These are phyloP conservation scores for Oxyria digyna DNA, from an alignment of 148 eudicot genomes.

Conservation along the genomic window DNA sequence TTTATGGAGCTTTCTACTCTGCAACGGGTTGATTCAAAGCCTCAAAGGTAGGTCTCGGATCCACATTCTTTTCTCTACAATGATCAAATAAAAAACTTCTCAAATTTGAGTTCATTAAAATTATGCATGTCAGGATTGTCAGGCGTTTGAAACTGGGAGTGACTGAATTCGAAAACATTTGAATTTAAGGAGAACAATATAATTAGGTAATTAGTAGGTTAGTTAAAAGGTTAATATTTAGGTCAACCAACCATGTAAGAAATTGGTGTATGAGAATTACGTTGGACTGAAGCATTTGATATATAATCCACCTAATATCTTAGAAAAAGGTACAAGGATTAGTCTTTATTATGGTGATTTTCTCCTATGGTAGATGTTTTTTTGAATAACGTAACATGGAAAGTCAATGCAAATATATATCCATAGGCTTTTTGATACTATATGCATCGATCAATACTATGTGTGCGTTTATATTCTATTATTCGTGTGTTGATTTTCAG, in stretches of 20 bases:
- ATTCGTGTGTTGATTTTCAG: no score
- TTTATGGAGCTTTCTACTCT: neutral
- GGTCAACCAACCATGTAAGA: neutral
- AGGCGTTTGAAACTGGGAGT: neutral
- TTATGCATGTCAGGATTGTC: neutral
- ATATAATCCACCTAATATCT: neutral
- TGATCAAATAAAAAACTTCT: neutral
- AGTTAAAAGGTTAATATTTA: neutral
- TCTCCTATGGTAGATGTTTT: neutral
- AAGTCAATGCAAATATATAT: neutral
- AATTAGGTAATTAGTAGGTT: neutral
- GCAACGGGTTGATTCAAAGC: slow-evolving; percentile 4
- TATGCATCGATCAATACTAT: no score
- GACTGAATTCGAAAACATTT: neutral
- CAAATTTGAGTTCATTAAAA: neutral
- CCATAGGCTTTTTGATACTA: neutral
- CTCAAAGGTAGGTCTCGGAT: neutral
- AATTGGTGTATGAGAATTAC: neutral
- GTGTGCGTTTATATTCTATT: no score
- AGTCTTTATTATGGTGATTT: neutral
- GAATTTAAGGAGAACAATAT: neutral
- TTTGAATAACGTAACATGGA: neutral
- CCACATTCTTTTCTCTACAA: neutral
- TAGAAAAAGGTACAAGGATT: neutral
- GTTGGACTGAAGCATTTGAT: neutral